Evolutionary conservation across 192 early-diverging fungal genomes (phyloP).

Genomic region (Coemansia biformis): DNA sequence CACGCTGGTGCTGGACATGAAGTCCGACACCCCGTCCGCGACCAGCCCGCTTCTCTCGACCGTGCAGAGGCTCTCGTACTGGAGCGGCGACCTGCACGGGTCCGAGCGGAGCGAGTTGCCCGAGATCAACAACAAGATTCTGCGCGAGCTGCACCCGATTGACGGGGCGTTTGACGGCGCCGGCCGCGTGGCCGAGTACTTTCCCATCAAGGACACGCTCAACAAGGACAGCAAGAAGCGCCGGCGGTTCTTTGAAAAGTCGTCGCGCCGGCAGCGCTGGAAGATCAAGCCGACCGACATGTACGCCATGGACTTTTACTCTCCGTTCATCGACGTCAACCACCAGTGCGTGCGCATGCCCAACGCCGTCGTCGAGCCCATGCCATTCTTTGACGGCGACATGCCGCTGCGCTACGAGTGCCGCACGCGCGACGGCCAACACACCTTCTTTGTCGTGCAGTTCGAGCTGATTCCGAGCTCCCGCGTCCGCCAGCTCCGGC

Average conservation of each 20-base stretch:
- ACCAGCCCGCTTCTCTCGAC: slow-evolving; percentile 46
- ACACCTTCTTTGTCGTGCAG: slow-evolving; percentile 49
- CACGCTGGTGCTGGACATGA: slow-evolving; percentile 47
- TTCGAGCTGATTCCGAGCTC: slow-evolving; percentile 48
- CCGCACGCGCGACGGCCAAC: slow-evolving; percentile 32
- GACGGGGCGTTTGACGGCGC: slow-evolving; percentile 42
- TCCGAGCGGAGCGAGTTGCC: slow-evolving; percentile 24
- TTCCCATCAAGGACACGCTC: slow-evolving; percentile 41
- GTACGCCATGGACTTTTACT: slow-evolving; percentile 50
- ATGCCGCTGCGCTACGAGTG: slow-evolving; percentile 50
- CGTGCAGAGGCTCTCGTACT: slow-evolving; percentile 50
- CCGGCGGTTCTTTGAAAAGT: slow-evolving; percentile 43
- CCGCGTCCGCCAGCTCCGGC: slow-evolving; percentile 31
- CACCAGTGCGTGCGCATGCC: slow-evolving; percentile 53
- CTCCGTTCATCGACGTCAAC: slow-evolving; percentile 51
- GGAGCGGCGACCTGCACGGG: slow-evolving; percentile 41
- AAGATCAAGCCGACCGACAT: slow-evolving; percentile 35
- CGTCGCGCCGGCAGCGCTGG: slow-evolving; percentile 43
- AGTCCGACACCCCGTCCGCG: slow-evolving; percentile 48
- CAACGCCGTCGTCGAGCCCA: slow-evolving; percentile 48
- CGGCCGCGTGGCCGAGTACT: slow-evolving; percentile 47
- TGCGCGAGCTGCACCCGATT: slow-evolving; percentile 45
- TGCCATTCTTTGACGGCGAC: slow-evolving; percentile 48
- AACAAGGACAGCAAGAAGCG: slow-evolving; percentile 51
- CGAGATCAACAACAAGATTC: slow-evolving; percentile 48